Conservation (phyloP, 1,284 basidiomycete genomes). For the Malassezia restricta region DNA sequence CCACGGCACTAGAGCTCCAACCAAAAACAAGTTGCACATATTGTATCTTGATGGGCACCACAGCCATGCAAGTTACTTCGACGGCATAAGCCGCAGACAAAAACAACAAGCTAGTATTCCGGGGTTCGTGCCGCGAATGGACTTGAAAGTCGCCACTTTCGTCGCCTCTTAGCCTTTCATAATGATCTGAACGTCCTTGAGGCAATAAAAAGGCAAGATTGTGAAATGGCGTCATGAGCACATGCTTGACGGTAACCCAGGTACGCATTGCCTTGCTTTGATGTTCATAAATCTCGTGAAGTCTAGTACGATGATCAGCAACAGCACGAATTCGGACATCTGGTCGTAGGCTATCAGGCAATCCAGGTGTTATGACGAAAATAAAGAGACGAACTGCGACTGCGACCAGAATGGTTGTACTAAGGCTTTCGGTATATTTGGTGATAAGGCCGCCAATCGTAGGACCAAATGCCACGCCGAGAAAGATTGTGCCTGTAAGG, state of each 20-base stretch:
- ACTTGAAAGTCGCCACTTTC: not conserved
- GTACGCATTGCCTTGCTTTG: not conserved
- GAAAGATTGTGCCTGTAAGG: constrained; percentile 32
- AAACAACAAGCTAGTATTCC: constrained; percentile 35
- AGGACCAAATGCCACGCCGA: constrained; percentile 38
- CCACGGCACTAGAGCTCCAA: constrained; percentile 36
- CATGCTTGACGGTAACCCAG: constrained; percentile 12
- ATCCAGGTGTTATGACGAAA: constrained; percentile 23
- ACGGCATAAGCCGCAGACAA: constrained; percentile 35
- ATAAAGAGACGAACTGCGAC: constrained; percentile 17
- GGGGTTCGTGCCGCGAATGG: constrained; percentile 9
- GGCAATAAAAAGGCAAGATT: constrained; percentile 32
- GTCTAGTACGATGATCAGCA: not conserved
- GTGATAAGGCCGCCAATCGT: constrained; percentile 35
- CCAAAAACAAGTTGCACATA: constrained; percentile 36
- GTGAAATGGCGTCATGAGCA: constrained; percentile 22
- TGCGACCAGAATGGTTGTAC: constrained; percentile 15
- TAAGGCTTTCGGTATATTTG: constrained; percentile 25
- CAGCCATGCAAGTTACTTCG: constrained; percentile 30
- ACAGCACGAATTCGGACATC: not conserved
- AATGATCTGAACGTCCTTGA: constrained; percentile 19
- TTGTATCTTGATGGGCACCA: constrained; percentile 38
- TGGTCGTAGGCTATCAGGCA: constrained; percentile 32
- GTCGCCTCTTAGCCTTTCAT: constrained; percentile 18
- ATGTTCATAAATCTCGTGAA: not conserved